A percentile compares a stretch with the other conserved stretches of the same genome.
Conservation (phyloP, 352 stramenopile species). For the Globisporangium orthogonon region DNA sequence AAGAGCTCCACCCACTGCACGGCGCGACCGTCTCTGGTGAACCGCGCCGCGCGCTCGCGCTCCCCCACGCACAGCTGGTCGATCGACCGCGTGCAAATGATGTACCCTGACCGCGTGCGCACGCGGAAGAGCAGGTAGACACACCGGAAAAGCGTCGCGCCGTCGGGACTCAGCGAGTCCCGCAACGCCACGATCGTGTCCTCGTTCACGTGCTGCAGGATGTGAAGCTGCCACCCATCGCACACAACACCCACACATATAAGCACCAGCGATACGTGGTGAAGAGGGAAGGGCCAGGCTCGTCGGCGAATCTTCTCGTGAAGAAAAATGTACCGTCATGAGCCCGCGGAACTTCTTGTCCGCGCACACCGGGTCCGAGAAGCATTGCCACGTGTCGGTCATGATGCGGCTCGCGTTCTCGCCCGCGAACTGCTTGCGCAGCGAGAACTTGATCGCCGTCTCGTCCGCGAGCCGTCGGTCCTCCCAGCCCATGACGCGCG, state of each 20-base stretch:
- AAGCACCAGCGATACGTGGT: too few species aligned
- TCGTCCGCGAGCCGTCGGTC: conserved; percentile 51
- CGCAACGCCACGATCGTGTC: conserved; percentile 65
- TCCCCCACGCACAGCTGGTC: conserved; percentile 10
- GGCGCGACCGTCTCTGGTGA: conserved; percentile 24
- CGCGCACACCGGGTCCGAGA: conserved; percentile 53
- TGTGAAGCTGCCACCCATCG: conserved; percentile 12
- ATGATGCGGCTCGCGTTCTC: conserved; percentile 37
- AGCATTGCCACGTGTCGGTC: conserved; percentile 60
- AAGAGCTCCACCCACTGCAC: conserved; percentile 66
- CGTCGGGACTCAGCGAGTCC: conserved; percentile 36
- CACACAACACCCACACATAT: too few species aligned
- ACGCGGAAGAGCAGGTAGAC: conserved; percentile 73
- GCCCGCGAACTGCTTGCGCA: conserved; percentile 48
- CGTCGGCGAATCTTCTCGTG: too few species aligned
- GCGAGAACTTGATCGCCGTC: conserved; percentile 54
- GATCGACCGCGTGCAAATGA: conserved; percentile 60
- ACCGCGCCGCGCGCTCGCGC: conserved; percentile 15
- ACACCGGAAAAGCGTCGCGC: conserved; percentile 43
- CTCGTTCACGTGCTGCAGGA: conserved; percentile 67
- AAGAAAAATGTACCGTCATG: conserved; percentile 17
- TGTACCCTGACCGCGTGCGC: conserved; percentile 49
- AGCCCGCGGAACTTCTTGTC: conserved; percentile 57
- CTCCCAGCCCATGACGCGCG: conserved; percentile 55
- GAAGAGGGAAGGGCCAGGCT: too few species aligned